Percentiles rank a stretch among this genome's conserved stretches.
Conservation (phyloP, 441 rosid genomes). For the Brassica hybrid region DNA sequence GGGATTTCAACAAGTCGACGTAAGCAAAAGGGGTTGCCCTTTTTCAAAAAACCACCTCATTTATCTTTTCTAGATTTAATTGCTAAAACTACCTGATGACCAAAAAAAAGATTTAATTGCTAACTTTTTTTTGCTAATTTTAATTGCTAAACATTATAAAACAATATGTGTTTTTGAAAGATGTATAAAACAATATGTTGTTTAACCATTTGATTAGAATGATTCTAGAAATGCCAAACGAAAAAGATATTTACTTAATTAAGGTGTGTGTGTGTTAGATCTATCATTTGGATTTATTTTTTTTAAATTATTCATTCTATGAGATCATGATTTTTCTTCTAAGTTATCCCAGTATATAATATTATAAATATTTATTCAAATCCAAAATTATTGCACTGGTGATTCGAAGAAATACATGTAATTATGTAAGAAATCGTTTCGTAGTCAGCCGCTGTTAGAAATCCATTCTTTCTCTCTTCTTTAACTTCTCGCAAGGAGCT, state of each 20-base stretch:
- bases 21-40: conserved; percentile 31
- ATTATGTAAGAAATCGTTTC: too few species aligned
- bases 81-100: neutral
- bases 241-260: neutral
- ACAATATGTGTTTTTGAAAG: neutral
- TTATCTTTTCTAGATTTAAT: conserved; percentile 1
- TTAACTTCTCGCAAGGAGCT: too few species aligned
- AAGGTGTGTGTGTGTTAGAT: neutral
- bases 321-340: neutral
- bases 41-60: conserved; percentile 9
- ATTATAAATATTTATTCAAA: neutral
- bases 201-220: neutral
- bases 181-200: neutral
- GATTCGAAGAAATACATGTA: neutral
- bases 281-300: neutral
- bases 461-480: too few species aligned
- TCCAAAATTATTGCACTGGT: neutral
- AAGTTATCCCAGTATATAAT: neutral
- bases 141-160: neutral
- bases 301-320: neutral
- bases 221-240: neutral
- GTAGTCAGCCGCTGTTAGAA: too few species aligned
- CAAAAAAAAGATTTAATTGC: neutral
- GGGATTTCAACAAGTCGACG: conserved; percentile 20
- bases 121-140: too few species aligned